Conservation (phyloP, 805 yeast species). For the Blastobotrys peoriensis region DNA sequence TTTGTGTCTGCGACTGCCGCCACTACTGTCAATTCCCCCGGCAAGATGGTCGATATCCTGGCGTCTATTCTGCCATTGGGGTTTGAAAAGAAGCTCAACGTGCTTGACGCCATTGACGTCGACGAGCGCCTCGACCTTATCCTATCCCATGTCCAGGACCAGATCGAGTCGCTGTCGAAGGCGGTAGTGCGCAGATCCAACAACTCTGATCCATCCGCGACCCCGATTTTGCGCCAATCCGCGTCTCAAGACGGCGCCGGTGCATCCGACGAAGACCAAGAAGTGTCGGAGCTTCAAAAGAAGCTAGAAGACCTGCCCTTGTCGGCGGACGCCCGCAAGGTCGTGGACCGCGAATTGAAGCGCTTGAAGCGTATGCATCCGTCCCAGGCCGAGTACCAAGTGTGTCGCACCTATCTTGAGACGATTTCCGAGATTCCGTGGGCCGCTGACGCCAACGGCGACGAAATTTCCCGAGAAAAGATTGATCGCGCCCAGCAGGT, state of each 20-base stretch:
- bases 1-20: slow-evolving; percentile 1
- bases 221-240: background rate
- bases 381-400: slow-evolving; percentile 38
- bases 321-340: slow-evolving; percentile 31
- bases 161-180: slow-evolving; percentile 4
- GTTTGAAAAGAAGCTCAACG: slow-evolving; percentile 23
- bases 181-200: background rate
- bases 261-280: slow-evolving; percentile 28
- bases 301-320: slow-evolving; percentile 24
- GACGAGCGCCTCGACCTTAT: slow-evolving; percentile 23
- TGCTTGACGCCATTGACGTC: slow-evolving; percentile 26
- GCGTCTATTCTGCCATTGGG: slow-evolving; percentile 31
- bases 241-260: slow-evolving; percentile 1
- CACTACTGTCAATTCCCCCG: slow-evolving; percentile 17
- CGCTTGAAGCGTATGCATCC: slow-evolving; percentile 35
- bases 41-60: slow-evolving; percentile 31
- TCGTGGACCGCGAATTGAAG: slow-evolving; percentile 33
- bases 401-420: slow-evolving; percentile 36
- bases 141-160: slow-evolving; percentile 14
- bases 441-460: slow-evolving; percentile 23
- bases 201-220: background rate
- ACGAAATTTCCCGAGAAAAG: slow-evolving; percentile 31
- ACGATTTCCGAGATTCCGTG: slow-evolving; percentile 36
- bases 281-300: slow-evolving; percentile 28
- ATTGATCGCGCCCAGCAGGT: slow-evolving; percentile 47